Base-by-base conservation (phyloP, 331 rosid species). In the Pyracantha coccinea region DNA sequence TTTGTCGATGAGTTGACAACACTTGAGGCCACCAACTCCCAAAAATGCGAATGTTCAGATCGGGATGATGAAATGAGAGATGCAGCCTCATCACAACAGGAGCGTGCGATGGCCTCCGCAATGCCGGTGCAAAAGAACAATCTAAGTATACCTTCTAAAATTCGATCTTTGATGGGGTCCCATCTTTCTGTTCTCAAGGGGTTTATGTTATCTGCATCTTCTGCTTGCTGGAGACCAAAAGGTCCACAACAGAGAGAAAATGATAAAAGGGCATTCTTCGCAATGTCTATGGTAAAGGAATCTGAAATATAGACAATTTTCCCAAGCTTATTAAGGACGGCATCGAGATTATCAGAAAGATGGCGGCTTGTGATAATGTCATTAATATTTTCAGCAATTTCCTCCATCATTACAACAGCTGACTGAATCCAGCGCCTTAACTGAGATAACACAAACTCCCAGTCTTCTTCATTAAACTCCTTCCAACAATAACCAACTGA, bases 401-500 rank as follows among this genome's bases (percentile, higher is more conserved):
- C 99, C 85, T 94, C 99, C 96, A 88, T 88, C 77, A 87, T 60
- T 72, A 94, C 95, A 64, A 81, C 97, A 27, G 80, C 83, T 19
- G 97, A 83, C 83, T 92, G 99, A 86, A 94, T 92, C 96, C 97
- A 90, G 45, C 87, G 73, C 84, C 89, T 87, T 79, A 88, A 69
- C 80, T 86, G 87, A 75, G 90, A 80, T 68, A 88, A 80, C 75
- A 90, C 78, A 70, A 86, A 92, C 80, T 90, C 97, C 97, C 96
- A 94, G 82, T 94, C 99, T 78, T 92, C 97, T 58, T 89, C 87
- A 62, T 77, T 54, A 77, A 94, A 92, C 58, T 90, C 97, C 73
- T 83, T 83, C 93, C 89, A 90, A 85, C 97, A 94, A 84, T 92
- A 92, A 70, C 95, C 97, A 52, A 88, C 89, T 25, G 99, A 86